These are phyloP conservation scores for Deuterostichococcus epilithicus DNA, from an alignment of 139 green algal genomes.

Conservation along the genomic window DNA sequence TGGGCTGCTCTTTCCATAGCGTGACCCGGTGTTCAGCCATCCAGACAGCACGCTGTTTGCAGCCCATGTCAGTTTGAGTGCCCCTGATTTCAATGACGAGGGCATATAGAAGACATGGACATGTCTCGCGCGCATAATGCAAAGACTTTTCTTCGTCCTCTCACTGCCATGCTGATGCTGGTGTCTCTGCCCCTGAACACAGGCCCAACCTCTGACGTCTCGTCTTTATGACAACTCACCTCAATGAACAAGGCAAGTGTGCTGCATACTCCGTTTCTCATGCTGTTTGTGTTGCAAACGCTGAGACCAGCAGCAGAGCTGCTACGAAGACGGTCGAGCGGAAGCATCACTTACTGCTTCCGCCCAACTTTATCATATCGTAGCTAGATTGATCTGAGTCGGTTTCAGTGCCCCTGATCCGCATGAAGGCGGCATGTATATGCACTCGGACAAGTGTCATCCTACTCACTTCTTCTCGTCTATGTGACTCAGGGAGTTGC, in stretches of 20 bases:
- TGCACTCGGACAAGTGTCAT: slow-evolving; percentile 11
- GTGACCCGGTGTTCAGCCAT: slow-evolving; percentile 4
- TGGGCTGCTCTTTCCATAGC: slow-evolving; percentile 7
- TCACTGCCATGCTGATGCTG: no score
- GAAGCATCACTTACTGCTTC: slow-evolving; percentile 16
- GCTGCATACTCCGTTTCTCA: background rate
- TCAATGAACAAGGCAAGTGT: background rate
- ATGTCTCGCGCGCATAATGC: no score
- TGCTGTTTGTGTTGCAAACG: background rate
- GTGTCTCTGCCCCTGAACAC: no score
- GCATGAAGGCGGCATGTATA: slow-evolving; percentile 31
- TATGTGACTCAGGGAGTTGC: no score
- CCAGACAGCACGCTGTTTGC: slow-evolving; percentile 1
- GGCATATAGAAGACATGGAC: background rate
- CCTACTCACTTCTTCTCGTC: no score
- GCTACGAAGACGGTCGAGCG: slow-evolving; percentile 46
- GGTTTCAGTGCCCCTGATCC: slow-evolving; percentile 32
- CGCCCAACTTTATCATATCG: slow-evolving; percentile 37
- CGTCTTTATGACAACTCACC: no score
- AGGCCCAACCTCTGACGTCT: no score
- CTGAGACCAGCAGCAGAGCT: background rate
- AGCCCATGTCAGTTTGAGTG: background rate
- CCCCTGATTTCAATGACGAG: background rate
- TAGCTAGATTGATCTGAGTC: slow-evolving; percentile 26
- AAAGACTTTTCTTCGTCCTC: background rate